Percentiles rank a stretch among this genome's conserved stretches.
phyloP scores from a whole-genome alignment of 2,329 filamentous ascomycete genomes.

The Coleophoma eucalyptorum region DNA sequence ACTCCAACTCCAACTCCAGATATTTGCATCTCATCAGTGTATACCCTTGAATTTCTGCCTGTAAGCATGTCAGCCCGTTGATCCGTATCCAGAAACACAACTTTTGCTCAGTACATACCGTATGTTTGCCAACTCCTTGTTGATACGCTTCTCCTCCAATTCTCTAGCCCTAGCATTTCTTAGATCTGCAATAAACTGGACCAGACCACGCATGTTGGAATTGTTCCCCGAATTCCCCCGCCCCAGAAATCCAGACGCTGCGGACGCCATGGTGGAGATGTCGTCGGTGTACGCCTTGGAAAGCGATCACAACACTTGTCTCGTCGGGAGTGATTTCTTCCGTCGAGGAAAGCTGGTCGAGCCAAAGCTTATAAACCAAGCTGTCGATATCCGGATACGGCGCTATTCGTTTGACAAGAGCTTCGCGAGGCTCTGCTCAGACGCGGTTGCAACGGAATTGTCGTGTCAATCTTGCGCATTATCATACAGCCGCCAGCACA shows the following conservation, averaged over 20 bases:
- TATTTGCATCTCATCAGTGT: constrained; percentile 8
- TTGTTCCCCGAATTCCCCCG: constrained; percentile 58
- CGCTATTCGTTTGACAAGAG: not conserved
- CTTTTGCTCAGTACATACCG: constrained; percentile 44
- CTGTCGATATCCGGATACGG: not conserved
- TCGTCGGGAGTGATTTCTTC: not conserved
- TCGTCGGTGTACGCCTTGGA: not conserved
- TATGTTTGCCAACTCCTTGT: constrained; percentile 98
- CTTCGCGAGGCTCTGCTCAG: not conserved
- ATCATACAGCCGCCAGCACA: not conserved
- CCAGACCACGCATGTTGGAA: constrained; percentile 75
- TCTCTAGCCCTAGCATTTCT: constrained; percentile 93
- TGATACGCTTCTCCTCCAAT: constrained; percentile 97
- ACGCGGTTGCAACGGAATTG: not conserved
- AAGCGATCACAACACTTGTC: not conserved
- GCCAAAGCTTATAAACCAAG: not conserved
- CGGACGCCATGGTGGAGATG: constrained; percentile 20
- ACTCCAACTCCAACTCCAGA: not conserved
- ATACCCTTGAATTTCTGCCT: constrained; percentile 91
- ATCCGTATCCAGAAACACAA: not conserved
- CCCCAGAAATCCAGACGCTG: constrained; percentile 55
- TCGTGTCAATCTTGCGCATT: constrained; percentile 1
- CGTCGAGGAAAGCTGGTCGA: not conserved
- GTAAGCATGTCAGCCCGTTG: constrained; percentile 19
- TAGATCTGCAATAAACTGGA: constrained; percentile 97